Conservation (phyloP, 441 rosid genomes). For the Populus hybrid region DNA sequence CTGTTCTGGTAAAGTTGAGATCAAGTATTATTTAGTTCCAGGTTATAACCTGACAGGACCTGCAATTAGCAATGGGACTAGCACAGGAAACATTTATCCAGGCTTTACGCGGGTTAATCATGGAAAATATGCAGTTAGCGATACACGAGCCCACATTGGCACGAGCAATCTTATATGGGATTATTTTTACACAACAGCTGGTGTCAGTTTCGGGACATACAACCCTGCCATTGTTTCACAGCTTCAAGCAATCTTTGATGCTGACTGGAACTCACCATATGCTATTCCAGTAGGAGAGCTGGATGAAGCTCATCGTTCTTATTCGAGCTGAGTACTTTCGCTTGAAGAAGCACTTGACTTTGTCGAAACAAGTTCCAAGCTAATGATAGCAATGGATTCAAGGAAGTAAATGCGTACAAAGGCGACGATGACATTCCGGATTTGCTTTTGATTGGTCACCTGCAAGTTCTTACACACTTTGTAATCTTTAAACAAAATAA, state of each 20-base stretch:
- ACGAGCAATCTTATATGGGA: slow-evolving; percentile 91
- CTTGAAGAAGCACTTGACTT: slow-evolving; percentile 11
- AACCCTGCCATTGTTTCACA: slow-evolving; percentile 56
- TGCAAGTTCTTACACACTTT: not conserved
- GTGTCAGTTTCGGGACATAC: slow-evolving; percentile 80
- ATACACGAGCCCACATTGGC: slow-evolving; percentile 68
- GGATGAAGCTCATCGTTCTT: slow-evolving; percentile 20
- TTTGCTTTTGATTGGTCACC: not conserved
- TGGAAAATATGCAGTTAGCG: slow-evolving; percentile 73
- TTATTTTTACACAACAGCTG: slow-evolving; percentile 80
- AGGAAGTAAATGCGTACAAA: not conserved
- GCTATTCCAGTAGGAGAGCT: slow-evolving; percentile 53
- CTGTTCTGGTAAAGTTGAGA: slow-evolving; percentile 72
- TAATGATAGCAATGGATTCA: not conserved
- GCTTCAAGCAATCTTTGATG: slow-evolving; percentile 75
- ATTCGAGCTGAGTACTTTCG: slow-evolving; percentile 28
- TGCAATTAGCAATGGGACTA: slow-evolving; percentile 42
- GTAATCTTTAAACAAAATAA: no score
- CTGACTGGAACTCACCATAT: slow-evolving; percentile 87
- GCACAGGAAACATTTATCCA: slow-evolving; percentile 62
- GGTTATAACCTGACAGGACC: slow-evolving; percentile 85
- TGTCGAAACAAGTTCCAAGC: not conserved
- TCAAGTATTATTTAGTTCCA: slow-evolving; percentile 68
- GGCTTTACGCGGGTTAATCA: slow-evolving; percentile 74
- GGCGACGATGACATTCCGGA: not conserved